A percentile compares a stretch with the other conserved stretches of the same genome.
Conservation (phyloP, 1,284 basidiomycete genomes). For the Ustilago shanxiensis region DNA sequence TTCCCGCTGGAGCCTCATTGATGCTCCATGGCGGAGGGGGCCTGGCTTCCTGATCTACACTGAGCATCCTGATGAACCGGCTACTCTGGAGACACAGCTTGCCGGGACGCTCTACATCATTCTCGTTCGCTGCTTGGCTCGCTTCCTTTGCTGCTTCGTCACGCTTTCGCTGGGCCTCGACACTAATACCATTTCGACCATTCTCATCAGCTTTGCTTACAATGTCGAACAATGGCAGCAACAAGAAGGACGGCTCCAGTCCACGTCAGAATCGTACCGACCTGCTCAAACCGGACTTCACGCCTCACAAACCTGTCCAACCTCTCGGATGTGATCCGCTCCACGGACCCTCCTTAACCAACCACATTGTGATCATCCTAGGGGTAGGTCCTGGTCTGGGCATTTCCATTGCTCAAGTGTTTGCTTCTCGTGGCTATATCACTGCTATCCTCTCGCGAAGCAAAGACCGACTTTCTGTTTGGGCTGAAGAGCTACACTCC, state of each 20-base stretch:
- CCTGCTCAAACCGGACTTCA: slow-evolving; percentile 39
- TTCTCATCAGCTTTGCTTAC: background rate
- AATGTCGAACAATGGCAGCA: background rate
- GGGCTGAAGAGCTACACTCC: slow-evolving; percentile 38
- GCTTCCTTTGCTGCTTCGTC: background rate
- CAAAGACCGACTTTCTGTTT: slow-evolving; percentile 44
- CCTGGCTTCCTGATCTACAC: background rate
- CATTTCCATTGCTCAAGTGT: slow-evolving; percentile 47
- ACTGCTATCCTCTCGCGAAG: slow-evolving; percentile 55
- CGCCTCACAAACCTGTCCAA: slow-evolving; percentile 31
- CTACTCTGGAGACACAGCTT: background rate
- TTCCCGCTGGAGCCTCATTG: background rate
- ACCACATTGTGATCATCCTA: slow-evolving; percentile 56
- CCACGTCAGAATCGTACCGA: slow-evolving; percentile 35
- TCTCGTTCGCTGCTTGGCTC: background rate
- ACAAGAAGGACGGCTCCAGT: slow-evolving; percentile 10
- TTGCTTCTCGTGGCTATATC: slow-evolving; percentile 57
- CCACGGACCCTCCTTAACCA: slow-evolving; percentile 39
- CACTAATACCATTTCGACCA: background rate
- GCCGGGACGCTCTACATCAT: background rate
- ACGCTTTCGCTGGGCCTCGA: background rate
- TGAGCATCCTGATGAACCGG: background rate
- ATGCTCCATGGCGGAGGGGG: background rate
- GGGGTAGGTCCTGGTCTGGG: slow-evolving; percentile 63
- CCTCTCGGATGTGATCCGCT: slow-evolving; percentile 42